Evolutionary conservation across 805 yeast species (phyloP), one percentile per base, ranked within the genome.

Genomic region (Isabelozyma heimii): DNA sequence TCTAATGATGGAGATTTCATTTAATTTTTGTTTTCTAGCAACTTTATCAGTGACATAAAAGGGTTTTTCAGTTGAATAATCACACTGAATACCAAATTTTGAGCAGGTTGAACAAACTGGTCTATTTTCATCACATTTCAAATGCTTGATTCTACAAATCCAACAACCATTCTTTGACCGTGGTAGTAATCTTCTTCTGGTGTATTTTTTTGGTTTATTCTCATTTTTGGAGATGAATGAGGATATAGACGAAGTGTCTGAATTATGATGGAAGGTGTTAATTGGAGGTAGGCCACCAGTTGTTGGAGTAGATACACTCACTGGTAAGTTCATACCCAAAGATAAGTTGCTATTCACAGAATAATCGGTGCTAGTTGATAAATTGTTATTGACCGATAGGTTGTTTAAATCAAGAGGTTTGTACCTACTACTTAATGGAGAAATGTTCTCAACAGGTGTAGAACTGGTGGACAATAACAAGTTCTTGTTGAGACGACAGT

Each of bases 81-180:
- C 79, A 56, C 79, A 73, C 17, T 57, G 59, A 30, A 73, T 65
- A n/a, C 76, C 75, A 55, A 69, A 72, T 44, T 69, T 69, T 12
- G 50, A 44, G 56, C 79, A 73, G 44, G 67, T 62, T 27, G 66
- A 50, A 53, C 79, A 73, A 6, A 52, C 48, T 0, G 79, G 79
- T 48, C 67, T 63, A 10, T 37, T 42, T 50, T 73, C 79, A 51
- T 73, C 77, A 54, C 79, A 73, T 52, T 73, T 73, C 48, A 73
- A 62, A 52, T 73, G 79, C 52, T 72, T 72, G 49, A 73, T 73
- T 47, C 79, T 59, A 51, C 79, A 73, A 47, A 73, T 70, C 79
- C 79, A 73, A 51, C 79, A 73, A 6, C 79, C 79, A 33, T 61
- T 67, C 49, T 70, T 70, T 2, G 76, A 70, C 42, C 78, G 57